Base-by-base conservation (phyloP, 2,329 filamentous ascomycete genomes). In the Diaporthe nobilis region DNA sequence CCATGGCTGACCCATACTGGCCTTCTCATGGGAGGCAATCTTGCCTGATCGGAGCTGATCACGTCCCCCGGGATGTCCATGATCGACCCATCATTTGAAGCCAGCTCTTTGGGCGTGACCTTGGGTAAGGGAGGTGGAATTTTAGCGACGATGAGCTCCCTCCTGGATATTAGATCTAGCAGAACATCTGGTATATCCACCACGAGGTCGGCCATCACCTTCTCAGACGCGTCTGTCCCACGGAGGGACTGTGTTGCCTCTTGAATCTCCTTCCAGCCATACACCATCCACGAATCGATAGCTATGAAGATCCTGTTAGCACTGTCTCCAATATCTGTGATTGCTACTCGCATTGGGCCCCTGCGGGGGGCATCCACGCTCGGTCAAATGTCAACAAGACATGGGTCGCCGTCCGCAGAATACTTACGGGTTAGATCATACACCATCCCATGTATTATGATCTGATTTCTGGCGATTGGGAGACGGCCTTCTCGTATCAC, bases 361-460 rank as follows among this genome's bases (percentile, higher is more conserved):
- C 17, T 42, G 34, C 12, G 13, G 20, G 22, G 20, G 7, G 12
- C n/a, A 5, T 7, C 13, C 12, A 12, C 12, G 17, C n/a, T 2
- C 6, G 12, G 15, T 20, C 22, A 25, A 31, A 20, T 13, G 4
- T 28, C 15, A 15, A 20, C 15, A n/a, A 34, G 9, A 8, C 2
- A 49, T 49, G 39, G 37, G 15, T 2, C 15, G 22, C 3, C 31
- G 3, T 25, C 44, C 9, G 9, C 3, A 20, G 53, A 13, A 20
- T 17, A 42, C 65, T 70, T 55, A 70, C 65, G 31, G 4, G 13
- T 28, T 17, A 70, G 65, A 42, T 70, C 49, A n/a, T 70, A 70
- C 4, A 70, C 65, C 34, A 70, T 39, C 6, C 65, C 65, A 31
- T 70, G 65, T 15, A 70, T 17, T 20, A 31, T 2, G 2, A 70